phyloP scores from a whole-genome alignment of 352 stramenopile species.

The Globisporangium rhizosaccharum region DNA sequence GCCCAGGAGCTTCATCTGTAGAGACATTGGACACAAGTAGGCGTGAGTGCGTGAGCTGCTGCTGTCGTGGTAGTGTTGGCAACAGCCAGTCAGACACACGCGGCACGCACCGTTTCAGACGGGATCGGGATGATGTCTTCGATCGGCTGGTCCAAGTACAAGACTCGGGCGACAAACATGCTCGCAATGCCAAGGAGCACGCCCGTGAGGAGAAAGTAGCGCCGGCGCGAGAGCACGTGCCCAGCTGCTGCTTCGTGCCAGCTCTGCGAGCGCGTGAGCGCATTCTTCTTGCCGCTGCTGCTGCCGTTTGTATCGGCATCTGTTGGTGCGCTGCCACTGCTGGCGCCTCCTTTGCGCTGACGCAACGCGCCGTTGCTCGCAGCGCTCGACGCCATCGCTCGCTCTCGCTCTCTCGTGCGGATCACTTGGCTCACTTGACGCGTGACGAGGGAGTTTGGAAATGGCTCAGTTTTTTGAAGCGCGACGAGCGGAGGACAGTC shows the following conservation, averaged over 20 bases:
- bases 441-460: neutral
- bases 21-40: too few relatives aligned
- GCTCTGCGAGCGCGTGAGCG: conserved; percentile 36
- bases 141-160: conserved; percentile 43
- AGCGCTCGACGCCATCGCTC: neutral
- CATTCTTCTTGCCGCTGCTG: neutral
- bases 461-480: too few relatives aligned
- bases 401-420: neutral
- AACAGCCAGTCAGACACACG: neutral
- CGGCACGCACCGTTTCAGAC: conserved; percentile 18
- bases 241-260: conserved; percentile 48
- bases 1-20: conserved; percentile 36
- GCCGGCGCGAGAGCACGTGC: conserved; percentile 57
- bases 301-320: neutral
- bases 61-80: too few relatives aligned
- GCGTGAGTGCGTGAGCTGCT: neutral
- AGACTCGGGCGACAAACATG: conserved; percentile 40
- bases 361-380: conserved; percentile 12
- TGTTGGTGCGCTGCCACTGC: neutral
- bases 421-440: too few relatives aligned
- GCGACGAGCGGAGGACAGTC: too few relatives aligned
- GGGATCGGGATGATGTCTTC: conserved; percentile 35
- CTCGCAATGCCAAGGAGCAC: conserved; percentile 51
- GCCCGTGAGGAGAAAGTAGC: conserved; percentile 63
- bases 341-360: conserved; percentile 17